A percentile compares a stretch with the other conserved stretches of the same genome.
Conservation (phyloP, 2,329 filamentous ascomycete genomes). For the Cercospora sesami region DNA sequence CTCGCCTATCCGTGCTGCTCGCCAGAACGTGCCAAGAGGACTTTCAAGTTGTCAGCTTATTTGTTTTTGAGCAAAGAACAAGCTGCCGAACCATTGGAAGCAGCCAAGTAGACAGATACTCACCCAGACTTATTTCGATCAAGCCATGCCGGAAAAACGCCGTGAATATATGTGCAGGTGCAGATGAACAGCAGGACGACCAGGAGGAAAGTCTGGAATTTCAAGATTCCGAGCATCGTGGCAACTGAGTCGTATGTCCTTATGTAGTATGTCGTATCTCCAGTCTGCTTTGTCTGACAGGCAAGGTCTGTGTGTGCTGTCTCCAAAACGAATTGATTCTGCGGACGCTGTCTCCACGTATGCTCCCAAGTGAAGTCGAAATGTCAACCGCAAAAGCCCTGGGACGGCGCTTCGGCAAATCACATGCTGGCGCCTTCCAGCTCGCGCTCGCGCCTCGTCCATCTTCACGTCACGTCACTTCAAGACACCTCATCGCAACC, state of each 20-base stretch:
- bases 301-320: background rate
- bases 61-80: background rate
- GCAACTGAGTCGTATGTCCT: background rate
- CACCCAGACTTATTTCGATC: constrained; percentile 92
- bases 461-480: background rate
- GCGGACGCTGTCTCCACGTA: constrained; percentile 13
- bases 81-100: background rate
- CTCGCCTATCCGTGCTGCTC: constrained; percentile 89
- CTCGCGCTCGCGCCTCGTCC: background rate
- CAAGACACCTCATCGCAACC: background rate
- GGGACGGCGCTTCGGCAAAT: constrained; percentile 10
- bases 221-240: constrained; percentile 88
- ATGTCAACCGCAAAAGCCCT: constrained; percentile 5
- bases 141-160: constrained; percentile 83
- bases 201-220: constrained; percentile 94
- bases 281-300: background rate
- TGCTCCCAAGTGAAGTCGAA: constrained; percentile 8
- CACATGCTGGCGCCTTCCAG: constrained; percentile 6
- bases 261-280: background rate
- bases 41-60: constrained; percentile 13
- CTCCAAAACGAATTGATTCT: background rate
- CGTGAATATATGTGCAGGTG: constrained; percentile 91
- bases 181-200: constrained; percentile 94
- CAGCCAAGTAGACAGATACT: constrained; percentile 28
- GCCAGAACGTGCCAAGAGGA: constrained; percentile 83